These are phyloP conservation scores for Mimosa bimucronata DNA, from an alignment of 306 rosid genomes.

Conservation along the genomic window DNA sequence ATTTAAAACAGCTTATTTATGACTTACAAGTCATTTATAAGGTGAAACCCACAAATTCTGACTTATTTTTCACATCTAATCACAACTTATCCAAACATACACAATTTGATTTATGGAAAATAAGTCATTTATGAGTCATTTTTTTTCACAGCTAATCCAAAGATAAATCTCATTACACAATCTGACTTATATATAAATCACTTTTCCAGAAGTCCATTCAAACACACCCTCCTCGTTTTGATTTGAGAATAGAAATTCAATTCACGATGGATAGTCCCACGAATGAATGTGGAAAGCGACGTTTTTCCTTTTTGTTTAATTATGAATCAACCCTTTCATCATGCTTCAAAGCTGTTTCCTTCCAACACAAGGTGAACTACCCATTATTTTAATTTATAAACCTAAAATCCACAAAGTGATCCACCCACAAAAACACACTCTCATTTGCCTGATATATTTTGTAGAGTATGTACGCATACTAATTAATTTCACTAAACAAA, in stretches of 20 bases:
- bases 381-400: conserved; percentile 34
- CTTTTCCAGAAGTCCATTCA: no score
- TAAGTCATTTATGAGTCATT: no score
- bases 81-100: no score
- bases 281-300: conserved; percentile 23
- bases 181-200: no score
- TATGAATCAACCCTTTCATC: conserved; percentile 26
- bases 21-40: no score
- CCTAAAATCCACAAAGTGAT: conserved; percentile 24
- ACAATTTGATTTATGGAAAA: no score
- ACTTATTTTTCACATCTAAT: no score
- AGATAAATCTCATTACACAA: no score
- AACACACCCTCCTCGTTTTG: not conserved
- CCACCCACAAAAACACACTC: conserved; percentile 1
- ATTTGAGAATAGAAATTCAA: not conserved
- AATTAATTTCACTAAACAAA: not conserved
- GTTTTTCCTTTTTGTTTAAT: conserved; percentile 13
- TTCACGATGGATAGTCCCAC: not conserved
- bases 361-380: conserved; percentile 41
- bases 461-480: not conserved
- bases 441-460: not conserved
- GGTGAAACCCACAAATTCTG: no score
- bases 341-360: conserved; percentile 10
- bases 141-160: no score
- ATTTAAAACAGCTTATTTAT: no score